Evolutionary conservation across 129 eudicot species (phyloP).

Genomic region (Tanacetum coccineum): DNA sequence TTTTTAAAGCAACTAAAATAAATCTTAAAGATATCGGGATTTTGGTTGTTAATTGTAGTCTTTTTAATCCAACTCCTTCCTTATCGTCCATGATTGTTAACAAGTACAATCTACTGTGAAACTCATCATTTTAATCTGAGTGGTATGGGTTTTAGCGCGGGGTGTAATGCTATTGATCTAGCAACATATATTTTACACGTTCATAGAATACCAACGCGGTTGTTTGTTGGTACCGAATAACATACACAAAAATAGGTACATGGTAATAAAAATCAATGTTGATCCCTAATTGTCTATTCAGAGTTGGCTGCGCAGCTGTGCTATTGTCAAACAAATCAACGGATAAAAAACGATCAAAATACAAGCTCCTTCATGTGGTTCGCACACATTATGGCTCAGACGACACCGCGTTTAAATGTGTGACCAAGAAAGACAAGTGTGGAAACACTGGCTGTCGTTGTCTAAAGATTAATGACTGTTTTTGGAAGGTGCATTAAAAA

Average conservation of each 20-base stretch:
- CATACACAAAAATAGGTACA: slow-evolving; percentile 53
- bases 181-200: slow-evolving; percentile 53
- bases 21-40: slow-evolving; percentile 46
- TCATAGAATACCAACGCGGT: slow-evolving; percentile 50
- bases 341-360: slow-evolving; percentile 34
- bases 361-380: slow-evolving; percentile 46
- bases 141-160: slow-evolving; percentile 78
- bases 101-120: slow-evolving; percentile 40
- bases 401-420: slow-evolving; percentile 31
- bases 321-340: slow-evolving; percentile 37
- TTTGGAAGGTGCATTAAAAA: too few species aligned
- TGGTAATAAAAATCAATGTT: slow-evolving; percentile 61
- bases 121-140: slow-evolving; percentile 36
- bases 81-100: slow-evolving; percentile 42
- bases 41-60: slow-evolving; percentile 50
- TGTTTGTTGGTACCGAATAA: slow-evolving; percentile 54
- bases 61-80: too few species aligned
- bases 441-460: too few species aligned
- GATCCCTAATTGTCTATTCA: slow-evolving; percentile 56
- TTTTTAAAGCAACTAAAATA: slow-evolving; percentile 28
- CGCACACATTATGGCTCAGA: slow-evolving; percentile 49
- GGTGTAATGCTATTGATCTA: slow-evolving; percentile 40
- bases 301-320: slow-evolving; percentile 51
- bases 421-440: too few species aligned
- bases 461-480: too few species aligned